Evolutionary conservation across 1,284 basidiomycete genomes (phyloP).

Genomic region (Malassezia brasiliensis): DNA sequence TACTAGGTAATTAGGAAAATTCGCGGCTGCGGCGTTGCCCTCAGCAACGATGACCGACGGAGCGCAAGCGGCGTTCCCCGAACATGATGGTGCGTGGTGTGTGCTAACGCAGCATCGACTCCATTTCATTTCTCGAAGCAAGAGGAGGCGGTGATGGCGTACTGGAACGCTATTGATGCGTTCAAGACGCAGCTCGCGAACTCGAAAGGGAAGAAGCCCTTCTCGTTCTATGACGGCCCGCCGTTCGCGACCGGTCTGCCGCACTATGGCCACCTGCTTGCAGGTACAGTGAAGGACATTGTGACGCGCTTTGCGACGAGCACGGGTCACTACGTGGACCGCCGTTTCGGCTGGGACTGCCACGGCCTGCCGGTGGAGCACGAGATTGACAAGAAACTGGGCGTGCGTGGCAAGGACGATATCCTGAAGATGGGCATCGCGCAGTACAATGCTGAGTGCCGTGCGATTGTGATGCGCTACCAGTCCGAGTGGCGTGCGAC

Average conservation of each 20-base stretch:
- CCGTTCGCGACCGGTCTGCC: conserved; percentile 95
- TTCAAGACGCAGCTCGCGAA: conserved; percentile 89
- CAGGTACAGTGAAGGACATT: conserved; percentile 90
- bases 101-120: conserved; percentile 52
- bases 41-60: neutral
- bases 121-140: conserved; percentile 81
- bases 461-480: conserved; percentile 96
- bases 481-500: conserved; percentile 83
- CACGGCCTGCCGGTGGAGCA: conserved; percentile 98
- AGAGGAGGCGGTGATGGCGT: conserved; percentile 82
- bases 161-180: conserved; percentile 94
- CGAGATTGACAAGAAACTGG: conserved; percentile 95
- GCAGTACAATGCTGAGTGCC: conserved; percentile 94
- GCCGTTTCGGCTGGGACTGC: conserved; percentile 98
- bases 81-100: conserved; percentile 13
- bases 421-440: conserved; percentile 93
- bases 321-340: conserved; percentile 84
- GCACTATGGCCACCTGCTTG: conserved; percentile 66
- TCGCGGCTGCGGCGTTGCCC: neutral
- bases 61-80: conserved; percentile 15
- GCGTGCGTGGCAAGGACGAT: conserved; percentile 84
- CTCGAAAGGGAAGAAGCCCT: conserved; percentile 77
- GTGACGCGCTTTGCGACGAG: conserved; percentile 90
- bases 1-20: neutral
- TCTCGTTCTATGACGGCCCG: conserved; percentile 93